phyloP scores from a whole-genome alignment of 1,139 yeast species.

The Taphrina deformans region DNA sequence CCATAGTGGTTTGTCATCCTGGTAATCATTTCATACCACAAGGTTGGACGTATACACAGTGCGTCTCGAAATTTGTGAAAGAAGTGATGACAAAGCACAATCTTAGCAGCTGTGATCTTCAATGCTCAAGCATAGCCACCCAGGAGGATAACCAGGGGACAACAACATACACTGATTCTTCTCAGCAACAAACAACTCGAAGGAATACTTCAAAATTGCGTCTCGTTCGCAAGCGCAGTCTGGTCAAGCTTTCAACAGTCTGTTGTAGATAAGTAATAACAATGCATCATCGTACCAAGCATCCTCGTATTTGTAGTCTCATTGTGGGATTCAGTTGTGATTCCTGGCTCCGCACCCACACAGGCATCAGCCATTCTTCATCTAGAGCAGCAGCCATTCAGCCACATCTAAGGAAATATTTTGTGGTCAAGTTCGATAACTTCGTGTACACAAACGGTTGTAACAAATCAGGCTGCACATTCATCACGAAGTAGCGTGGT shows the following conservation, averaged over 20 bases:
- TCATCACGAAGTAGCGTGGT: too few relatives aligned
- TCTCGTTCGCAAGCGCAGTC: slow-evolving; percentile 3
- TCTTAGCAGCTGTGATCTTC: not conserved
- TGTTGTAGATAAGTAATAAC: not conserved
- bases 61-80: slow-evolving; percentile 16
- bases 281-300: too few relatives aligned
- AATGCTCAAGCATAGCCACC: not conserved
- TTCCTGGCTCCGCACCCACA: not conserved
- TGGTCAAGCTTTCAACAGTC: not conserved
- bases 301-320: too few relatives aligned
- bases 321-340: too few relatives aligned
- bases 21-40: slow-evolving; percentile 84
- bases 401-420: not conserved
- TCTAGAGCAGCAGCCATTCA: not conserved
- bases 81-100: not conserved
- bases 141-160: not conserved
- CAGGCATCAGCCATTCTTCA: not conserved
- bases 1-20: slow-evolving; percentile 60
- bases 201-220: not conserved
- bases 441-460: too few relatives aligned
- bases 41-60: slow-evolving; percentile 20
- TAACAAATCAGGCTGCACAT: too few relatives aligned
- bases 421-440: not conserved
- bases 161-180: not conserved
- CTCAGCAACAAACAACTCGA: not conserved